phyloP scores from a whole-genome alignment of 2,329 filamentous ascomycete species.

The Colletotrichum graminicola region DNA sequence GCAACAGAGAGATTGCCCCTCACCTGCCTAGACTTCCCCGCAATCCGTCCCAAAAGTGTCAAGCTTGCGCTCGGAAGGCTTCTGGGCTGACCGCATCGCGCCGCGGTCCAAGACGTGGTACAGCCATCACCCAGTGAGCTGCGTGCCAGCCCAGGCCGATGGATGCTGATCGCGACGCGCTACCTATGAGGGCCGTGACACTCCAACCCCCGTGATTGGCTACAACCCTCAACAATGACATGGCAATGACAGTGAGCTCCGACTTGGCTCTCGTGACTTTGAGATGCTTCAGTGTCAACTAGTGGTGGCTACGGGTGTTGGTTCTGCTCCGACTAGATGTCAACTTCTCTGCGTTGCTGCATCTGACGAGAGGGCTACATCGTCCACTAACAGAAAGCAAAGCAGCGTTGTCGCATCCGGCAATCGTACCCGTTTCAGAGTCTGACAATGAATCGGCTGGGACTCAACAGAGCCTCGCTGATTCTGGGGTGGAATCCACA shows the following conservation, averaged over 20 bases:
- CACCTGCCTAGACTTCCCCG: constrained; percentile 35
- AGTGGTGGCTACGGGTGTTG: background rate
- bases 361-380: background rate
- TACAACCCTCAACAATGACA: constrained; percentile 35
- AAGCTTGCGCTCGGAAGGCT: constrained; percentile 21
- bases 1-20: constrained; percentile 30
- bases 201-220: constrained; percentile 33
- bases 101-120: constrained; percentile 25
- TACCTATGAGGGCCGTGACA: constrained; percentile 31
- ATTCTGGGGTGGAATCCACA: constrained; percentile 31
- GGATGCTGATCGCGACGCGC: constrained; percentile 37
- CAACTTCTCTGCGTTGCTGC: background rate
- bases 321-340: background rate
- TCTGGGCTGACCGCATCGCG: constrained; percentile 37
- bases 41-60: constrained; percentile 21
- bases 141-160: constrained; percentile 30
- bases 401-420: constrained; percentile 7
- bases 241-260: constrained; percentile 28
- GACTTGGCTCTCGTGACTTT: constrained; percentile 26
- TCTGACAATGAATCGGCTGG: constrained; percentile 26
- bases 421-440: constrained; percentile 28
- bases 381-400: constrained; percentile 1
- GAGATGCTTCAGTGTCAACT: background rate
- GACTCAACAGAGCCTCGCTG: constrained; percentile 36
- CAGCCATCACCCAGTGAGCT: constrained; percentile 25